A percentile compares a stretch with the other conserved stretches of the same genome.
Conservation (phyloP, 108 stramenopile species). For the Aurantiochytrium sp. region DNA sequence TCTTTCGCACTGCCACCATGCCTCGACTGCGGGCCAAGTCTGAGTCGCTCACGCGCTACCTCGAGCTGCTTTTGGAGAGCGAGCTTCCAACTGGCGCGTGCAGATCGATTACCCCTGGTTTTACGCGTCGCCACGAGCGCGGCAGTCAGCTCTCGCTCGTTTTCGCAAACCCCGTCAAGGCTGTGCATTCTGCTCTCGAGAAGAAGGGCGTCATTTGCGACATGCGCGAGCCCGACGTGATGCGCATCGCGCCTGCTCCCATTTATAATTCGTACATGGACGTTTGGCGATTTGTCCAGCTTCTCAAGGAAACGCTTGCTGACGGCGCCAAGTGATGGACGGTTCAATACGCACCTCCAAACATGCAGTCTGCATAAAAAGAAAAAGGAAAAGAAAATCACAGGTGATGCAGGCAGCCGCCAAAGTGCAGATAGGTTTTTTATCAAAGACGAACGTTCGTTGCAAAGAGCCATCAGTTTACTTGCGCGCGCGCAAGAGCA, state of each 20-base stretch:
- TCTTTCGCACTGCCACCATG: constrained; percentile 24
- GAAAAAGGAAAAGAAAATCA: not conserved
- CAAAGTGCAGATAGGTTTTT: no score
- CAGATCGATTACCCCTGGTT: constrained; percentile 26
- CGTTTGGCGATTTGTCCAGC: constrained; percentile 14
- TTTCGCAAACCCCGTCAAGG: not conserved
- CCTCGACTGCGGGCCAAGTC: constrained; percentile 28
- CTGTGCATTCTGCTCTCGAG: not conserved
- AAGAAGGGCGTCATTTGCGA: constrained; percentile 25
- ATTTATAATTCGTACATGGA: constrained; percentile 40
- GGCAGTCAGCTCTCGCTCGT: constrained; percentile 37
- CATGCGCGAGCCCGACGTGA: constrained; percentile 31
- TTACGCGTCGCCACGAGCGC: not conserved
- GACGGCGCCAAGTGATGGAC: not conserved
- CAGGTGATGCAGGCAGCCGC: no score
- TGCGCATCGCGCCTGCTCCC: constrained; percentile 41
- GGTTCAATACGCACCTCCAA: not conserved
- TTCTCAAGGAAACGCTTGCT: not conserved
- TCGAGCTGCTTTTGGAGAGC: constrained; percentile 22
- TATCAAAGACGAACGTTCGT: no score
- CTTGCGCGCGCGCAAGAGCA: no score
- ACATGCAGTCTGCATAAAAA: not conserved
- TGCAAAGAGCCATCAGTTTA: no score
- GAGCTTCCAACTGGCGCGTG: not conserved
- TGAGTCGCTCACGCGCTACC: constrained; percentile 30